Evolutionary conservation across 805 yeast species (phyloP), one percentile per base, ranked within the genome.

Genomic region (Zygosaccharomyces siamensis): DNA sequence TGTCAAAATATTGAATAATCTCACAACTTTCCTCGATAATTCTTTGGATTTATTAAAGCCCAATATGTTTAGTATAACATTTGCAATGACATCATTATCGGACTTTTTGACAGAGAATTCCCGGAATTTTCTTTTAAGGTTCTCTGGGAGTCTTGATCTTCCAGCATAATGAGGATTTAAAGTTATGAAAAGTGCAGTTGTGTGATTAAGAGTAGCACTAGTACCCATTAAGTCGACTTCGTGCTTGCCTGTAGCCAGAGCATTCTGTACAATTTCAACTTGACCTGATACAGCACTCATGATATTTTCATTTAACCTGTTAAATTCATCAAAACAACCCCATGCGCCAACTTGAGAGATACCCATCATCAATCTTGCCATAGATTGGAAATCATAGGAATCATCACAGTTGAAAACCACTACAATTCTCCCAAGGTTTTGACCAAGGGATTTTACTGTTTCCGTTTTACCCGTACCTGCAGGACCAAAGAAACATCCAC

Each of bases 381-480:
- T 84, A 0, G 95, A 78, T 48, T 78, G 84, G 58, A 77, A 85
- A 58, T 90, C 96, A 69, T 88, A 92, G 0, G 86, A 70, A 44
- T 90, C 96, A 59, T 92, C 98, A 70, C 98, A 92, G 61, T 89
- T 84, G 64, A 92, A 90, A 0, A 92, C 96, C 8, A 86, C 64
- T 0, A 89, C 96, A 78, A 81, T 78, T 49, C 80, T 75, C 6
- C 98, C 98, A 6, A 92, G 68, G 33, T 79, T 80, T 37, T 80
- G 80, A 1, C 93, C 97, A 27, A 90, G 70, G 0, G 95, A 86
- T 62, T 92, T 92, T 23, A 92, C 76, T 0, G 95, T 77, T 62
- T 92, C 98, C 0, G 98, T 92, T 62, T 92, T 92, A 55, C 98
- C 98, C 0, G 98, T 92, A 37, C 98, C 98, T 2, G 98, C 97